Conservation (phyloP, 2,329 filamentous ascomycete species). For the Xylariaceae sp. region DNA sequence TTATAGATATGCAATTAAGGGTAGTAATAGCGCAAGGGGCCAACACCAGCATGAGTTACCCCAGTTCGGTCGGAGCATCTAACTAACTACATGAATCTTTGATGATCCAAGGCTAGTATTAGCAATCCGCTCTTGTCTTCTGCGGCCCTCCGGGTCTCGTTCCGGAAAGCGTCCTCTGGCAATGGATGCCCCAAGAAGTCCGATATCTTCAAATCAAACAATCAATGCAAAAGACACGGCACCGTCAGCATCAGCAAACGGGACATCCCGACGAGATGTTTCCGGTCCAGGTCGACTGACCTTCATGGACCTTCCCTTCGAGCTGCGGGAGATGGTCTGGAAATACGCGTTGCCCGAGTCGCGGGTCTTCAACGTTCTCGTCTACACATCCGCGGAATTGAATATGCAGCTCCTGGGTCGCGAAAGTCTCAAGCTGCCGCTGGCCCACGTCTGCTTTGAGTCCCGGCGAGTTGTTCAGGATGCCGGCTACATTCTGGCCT, state of each 20-base stretch:
- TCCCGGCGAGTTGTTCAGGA: slow-evolving; percentile 30
- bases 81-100: too few relatives aligned
- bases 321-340: slow-evolving; percentile 36
- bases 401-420: too few relatives aligned
- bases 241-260: neutral
- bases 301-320: slow-evolving; percentile 30
- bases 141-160: too few relatives aligned
- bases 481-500: slow-evolving; percentile 32
- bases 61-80: too few relatives aligned
- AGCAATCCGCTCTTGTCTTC: too few relatives aligned
- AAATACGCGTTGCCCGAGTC: slow-evolving; percentile 28
- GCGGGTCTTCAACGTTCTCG: slow-evolving; percentile 29
- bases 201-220: too few relatives aligned
- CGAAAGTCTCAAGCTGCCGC: slow-evolving; percentile 29
- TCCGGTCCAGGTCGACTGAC: neutral
- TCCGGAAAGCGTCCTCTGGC: too few relatives aligned
- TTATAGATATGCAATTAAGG: too few relatives aligned
- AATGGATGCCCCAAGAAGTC: too few relatives aligned
- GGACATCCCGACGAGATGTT: neutral
- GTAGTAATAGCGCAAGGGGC: too few relatives aligned
- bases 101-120: too few relatives aligned
- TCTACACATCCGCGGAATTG: slow-evolving; percentile 28
- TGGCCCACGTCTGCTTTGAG: slow-evolving; percentile 34
- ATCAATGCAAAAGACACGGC: neutral
- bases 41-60: too few relatives aligned